phyloP scores from a whole-genome alignment of 1,284 basidiomycete genomes.

The Apiotrichum laibachii region DNA sequence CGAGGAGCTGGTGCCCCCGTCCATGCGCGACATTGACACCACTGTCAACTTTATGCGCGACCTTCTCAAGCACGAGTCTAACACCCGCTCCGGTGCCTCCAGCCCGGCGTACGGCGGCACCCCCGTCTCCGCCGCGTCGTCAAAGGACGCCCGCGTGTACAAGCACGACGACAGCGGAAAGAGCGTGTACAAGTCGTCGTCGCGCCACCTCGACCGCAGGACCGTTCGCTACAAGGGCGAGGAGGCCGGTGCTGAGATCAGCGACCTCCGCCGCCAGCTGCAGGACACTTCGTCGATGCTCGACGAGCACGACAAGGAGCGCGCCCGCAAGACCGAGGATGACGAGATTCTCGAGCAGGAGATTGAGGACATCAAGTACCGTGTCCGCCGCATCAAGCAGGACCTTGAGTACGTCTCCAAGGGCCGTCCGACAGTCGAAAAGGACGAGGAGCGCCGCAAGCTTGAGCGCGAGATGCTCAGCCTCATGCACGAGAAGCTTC shows the following conservation, averaged over 20 bases:
- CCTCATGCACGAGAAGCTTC: slow-evolving; percentile 87
- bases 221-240: slow-evolving; percentile 73
- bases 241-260: slow-evolving; percentile 68
- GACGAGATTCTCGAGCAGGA: slow-evolving; percentile 88
- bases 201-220: slow-evolving; percentile 82
- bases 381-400: slow-evolving; percentile 83
- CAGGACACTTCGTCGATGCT: slow-evolving; percentile 78
- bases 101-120: slow-evolving; percentile 57
- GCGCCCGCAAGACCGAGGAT: slow-evolving; percentile 63
- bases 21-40: slow-evolving; percentile 81
- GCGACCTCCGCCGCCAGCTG: slow-evolving; percentile 82
- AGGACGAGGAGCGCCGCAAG: slow-evolving; percentile 81
- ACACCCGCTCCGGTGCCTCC: slow-evolving; percentile 57
- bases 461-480: slow-evolving; percentile 84
- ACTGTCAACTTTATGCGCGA: slow-evolving; percentile 90
- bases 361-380: slow-evolving; percentile 80
- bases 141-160: slow-evolving; percentile 89
- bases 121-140: slow-evolving; percentile 57
- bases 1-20: slow-evolving; percentile 86
- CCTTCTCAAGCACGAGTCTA: slow-evolving; percentile 82
- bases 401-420: slow-evolving; percentile 87
- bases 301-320: slow-evolving; percentile 66
- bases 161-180: slow-evolving; percentile 69
- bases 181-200: slow-evolving; percentile 71
- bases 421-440: slow-evolving; percentile 68